Conservation (phyloP, 2,329 filamentous ascomycete species). For the Phaeosphaeria sp. region DNA sequence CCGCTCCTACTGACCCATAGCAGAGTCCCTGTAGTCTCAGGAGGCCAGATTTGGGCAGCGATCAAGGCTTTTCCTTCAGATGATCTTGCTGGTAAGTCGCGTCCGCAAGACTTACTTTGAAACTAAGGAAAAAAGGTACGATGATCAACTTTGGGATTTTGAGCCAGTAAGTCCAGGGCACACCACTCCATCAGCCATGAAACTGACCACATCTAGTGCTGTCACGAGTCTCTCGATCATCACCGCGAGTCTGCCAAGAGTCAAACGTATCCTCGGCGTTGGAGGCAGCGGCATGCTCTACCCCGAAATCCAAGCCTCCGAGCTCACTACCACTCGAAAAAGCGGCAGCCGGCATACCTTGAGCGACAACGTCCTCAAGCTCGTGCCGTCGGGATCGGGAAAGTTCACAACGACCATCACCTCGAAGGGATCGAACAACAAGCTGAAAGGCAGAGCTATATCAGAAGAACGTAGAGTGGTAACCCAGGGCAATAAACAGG, state of each 20-base stretch:
- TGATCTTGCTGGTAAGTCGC: constrained; percentile 19
- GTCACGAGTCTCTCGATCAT: constrained; percentile 28
- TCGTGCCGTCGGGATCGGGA: constrained; percentile 17
- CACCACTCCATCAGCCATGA: neutral
- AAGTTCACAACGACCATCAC: constrained; percentile 22
- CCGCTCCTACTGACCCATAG: neutral
- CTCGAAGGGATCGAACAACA: constrained; percentile 12
- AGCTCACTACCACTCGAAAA: constrained; percentile 10
- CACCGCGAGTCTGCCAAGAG: constrained; percentile 21
- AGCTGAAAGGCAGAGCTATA: constrained; percentile 8
- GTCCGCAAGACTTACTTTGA: neutral
- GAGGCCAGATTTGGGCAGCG: constrained; percentile 22
- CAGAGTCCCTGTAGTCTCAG: constrained; percentile 20
- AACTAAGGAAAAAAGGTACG: constrained; percentile 17
- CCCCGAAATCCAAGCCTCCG: constrained; percentile 20
- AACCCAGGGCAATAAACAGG: constrained; percentile 15
- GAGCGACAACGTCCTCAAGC: constrained; percentile 6
- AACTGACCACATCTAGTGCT: constrained; percentile 13
- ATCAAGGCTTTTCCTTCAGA: constrained; percentile 6
- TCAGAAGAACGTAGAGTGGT: constrained; percentile 17
- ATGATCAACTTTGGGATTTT: constrained; percentile 17
- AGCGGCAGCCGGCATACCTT: constrained; percentile 4
- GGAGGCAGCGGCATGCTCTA: constrained; percentile 20
- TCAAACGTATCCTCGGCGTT: constrained; percentile 21
- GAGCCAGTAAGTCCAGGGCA: constrained; percentile 16